Conservation (phyloP, 1,284 basidiomycete genomes). For the Sporisorium scitamineum region DNA sequence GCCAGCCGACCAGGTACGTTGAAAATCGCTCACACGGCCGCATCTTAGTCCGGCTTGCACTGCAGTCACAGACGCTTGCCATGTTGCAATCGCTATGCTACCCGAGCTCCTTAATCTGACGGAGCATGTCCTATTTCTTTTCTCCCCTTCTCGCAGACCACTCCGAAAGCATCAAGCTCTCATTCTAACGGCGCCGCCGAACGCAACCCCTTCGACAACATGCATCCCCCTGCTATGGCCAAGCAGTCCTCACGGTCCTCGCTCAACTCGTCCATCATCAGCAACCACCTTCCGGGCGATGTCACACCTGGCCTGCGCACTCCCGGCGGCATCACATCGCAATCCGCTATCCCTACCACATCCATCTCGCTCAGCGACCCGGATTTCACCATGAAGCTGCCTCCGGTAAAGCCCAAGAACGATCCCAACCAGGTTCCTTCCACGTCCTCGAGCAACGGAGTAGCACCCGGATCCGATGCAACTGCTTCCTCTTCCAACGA, state of each 20-base stretch:
- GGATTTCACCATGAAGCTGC: conserved; percentile 68
- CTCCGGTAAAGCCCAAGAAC: conserved; percentile 55
- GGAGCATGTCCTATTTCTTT: neutral
- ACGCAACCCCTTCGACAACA: conserved; percentile 62
- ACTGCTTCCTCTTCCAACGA: conserved; percentile 17
- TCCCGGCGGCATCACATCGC: conserved; percentile 59
- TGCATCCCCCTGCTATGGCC: conserved; percentile 43
- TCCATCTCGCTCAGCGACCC: conserved; percentile 57
- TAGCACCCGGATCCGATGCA: conserved; percentile 11
- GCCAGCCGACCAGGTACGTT: conserved; percentile 61
- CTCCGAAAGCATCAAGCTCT: conserved; percentile 57
- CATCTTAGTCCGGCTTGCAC: conserved; percentile 1
- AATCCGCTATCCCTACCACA: conserved; percentile 61
- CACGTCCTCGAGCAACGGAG: neutral
- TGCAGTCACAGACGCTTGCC: no score
- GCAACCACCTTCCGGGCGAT: conserved; percentile 34
- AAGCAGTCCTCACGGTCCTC: conserved; percentile 42
- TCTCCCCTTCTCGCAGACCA: conserved; percentile 37
- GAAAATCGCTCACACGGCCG: no score
- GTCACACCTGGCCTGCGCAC: conserved; percentile 60
- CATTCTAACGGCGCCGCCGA: conserved; percentile 54
- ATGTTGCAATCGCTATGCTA: neutral
- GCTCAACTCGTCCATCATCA: conserved; percentile 43
- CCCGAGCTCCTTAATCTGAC: conserved; percentile 9
- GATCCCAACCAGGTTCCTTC: conserved; percentile 16